Percentiles rank a stretch among this genome's conserved stretches.
Conservation (phyloP, 306 rosid genomes). For the Prunus mira region DNA sequence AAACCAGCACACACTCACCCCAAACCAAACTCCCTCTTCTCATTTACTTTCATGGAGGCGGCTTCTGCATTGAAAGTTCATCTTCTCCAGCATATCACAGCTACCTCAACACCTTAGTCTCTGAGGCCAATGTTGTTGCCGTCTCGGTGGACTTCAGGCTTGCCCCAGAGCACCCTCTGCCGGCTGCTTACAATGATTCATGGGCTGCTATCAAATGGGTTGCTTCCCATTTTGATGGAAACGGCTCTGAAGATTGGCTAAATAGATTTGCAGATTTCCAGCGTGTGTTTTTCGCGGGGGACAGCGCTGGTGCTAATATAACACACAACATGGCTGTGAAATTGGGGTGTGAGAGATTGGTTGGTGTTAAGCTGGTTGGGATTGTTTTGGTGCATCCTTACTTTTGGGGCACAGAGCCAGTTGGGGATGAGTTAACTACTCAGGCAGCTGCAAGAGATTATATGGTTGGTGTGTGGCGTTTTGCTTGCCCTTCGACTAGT, state of each 20-base stretch:
- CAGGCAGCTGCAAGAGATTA: neutral
- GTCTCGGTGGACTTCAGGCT: conserved; percentile 15
- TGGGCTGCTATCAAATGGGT: conserved; percentile 18
- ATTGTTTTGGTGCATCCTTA: conserved; percentile 21
- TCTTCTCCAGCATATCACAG: no score
- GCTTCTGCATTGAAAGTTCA: no score
- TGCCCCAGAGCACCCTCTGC: conserved; percentile 27
- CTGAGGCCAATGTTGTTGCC: neutral
- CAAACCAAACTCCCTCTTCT: no score
- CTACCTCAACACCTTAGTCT: no score
- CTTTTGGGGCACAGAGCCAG: conserved; percentile 16
- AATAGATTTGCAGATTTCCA: no score
- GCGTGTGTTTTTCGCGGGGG: neutral
- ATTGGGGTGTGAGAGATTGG: neutral
- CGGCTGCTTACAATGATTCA: conserved; percentile 21
- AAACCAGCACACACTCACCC: no score
- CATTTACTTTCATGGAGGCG: no score
- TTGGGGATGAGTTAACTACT: neutral
- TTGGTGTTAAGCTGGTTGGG: conserved; percentile 29
- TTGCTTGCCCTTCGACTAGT: neutral
- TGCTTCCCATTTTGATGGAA: no score
- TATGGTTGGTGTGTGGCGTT: neutral
- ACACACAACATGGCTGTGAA: conserved; percentile 1
- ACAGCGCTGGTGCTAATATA: conserved; percentile 10
- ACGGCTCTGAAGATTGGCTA: no score